These are phyloP conservation scores for Claviceps capensis DNA, from an alignment of 2,329 filamentous ascomycete species.

Conservation along the genomic window DNA sequence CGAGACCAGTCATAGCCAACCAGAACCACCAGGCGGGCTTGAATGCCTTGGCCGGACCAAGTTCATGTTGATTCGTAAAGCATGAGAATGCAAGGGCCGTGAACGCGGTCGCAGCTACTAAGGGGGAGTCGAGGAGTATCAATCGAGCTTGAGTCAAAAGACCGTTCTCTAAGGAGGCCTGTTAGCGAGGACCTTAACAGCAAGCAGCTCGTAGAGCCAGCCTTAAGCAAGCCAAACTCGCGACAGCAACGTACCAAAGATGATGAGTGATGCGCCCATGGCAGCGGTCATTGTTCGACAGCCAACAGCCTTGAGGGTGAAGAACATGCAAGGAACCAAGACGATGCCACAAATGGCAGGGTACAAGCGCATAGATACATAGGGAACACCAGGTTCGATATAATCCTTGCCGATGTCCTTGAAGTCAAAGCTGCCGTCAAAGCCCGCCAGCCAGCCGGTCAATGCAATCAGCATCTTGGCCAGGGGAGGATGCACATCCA, in stretches of 20 bases:
- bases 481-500: constrained; percentile 97
- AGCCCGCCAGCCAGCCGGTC: constrained; percentile 87
- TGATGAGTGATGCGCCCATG: constrained; percentile 72
- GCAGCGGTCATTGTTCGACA: constrained; percentile 77
- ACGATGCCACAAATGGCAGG: constrained; percentile 82
- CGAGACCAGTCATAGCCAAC: constrained; percentile 74
- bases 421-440: constrained; percentile 93
- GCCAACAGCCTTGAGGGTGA: constrained; percentile 81
- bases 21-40: constrained; percentile 94
- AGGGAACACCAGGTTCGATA: constrained; percentile 83
- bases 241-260: constrained; percentile 57
- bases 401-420: constrained; percentile 99
- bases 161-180: constrained; percentile 59
- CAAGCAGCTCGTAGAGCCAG: background rate
- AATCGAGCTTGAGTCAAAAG: constrained; percentile 88
- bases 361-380: constrained; percentile 92
- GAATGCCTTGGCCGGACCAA: constrained; percentile 80
- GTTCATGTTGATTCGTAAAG: constrained; percentile 94
- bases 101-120: constrained; percentile 85
- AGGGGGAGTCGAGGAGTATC: constrained; percentile 89
- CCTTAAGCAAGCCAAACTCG: background rate
- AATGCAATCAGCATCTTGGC: constrained; percentile 95
- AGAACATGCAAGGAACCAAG: constrained; percentile 82
- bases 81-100: constrained; percentile 82
- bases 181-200: constrained; percentile 13